Evolutionary conservation across 345 rosid genomes (phyloP).

Genomic region (Cardamine occulta): DNA sequence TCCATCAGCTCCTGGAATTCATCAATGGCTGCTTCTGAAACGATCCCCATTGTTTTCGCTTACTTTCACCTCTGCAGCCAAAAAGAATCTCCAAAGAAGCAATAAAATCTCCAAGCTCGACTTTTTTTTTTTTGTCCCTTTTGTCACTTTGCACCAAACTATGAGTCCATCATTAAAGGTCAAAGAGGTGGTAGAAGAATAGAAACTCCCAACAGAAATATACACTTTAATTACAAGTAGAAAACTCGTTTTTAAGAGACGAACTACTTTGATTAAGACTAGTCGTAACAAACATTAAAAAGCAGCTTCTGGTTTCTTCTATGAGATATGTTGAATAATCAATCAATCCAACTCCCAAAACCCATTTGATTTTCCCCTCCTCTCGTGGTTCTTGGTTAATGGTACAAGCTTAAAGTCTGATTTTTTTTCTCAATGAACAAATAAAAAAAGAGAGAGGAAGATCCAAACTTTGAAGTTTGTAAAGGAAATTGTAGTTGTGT

Average conservation of each 20-base stretch:
- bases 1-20: constrained; percentile 68
- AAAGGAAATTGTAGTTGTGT: not conserved
- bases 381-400: constrained; percentile 32
- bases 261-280: constrained; percentile 42
- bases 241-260: not conserved
- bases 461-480: constrained; percentile 34
- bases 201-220: constrained; percentile 25
- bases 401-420: constrained; percentile 7
- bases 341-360: constrained; percentile 5
- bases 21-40: constrained; percentile 68
- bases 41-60: constrained; percentile 52
- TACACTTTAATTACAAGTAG: constrained; percentile 9
- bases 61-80: constrained; percentile 25
- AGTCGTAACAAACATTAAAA: not conserved
- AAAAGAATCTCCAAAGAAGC: constrained; percentile 18
- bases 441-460: not conserved
- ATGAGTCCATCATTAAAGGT: constrained; percentile 40
- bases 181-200: constrained; percentile 40
- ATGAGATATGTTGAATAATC: constrained; percentile 21
- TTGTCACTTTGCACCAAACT: constrained; percentile 40
- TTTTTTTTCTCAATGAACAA: not conserved
- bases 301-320: constrained; percentile 21
- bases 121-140: not conserved
- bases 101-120: constrained; percentile 24
- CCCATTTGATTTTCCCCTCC: constrained; percentile 5